Percentiles rank a stretch among this genome's conserved stretches.
phyloP scores from a whole-genome alignment of 805 yeast species.

The Myxozyma geophila region DNA sequence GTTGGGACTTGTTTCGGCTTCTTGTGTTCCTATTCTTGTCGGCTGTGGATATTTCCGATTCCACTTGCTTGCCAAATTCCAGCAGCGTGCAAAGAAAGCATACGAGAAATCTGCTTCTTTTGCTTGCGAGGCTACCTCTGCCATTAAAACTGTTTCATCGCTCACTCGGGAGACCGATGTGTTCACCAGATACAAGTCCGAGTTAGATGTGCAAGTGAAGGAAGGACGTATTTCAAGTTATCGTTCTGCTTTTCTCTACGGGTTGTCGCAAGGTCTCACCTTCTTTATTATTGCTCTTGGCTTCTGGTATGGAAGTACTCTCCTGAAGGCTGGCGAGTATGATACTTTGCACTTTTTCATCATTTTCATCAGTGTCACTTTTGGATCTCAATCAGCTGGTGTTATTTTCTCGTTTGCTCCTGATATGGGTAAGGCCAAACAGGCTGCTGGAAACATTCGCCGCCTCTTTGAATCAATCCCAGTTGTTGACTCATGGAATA shows the following conservation, averaged over 20 bases:
- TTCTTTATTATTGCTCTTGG: conserved; percentile 50
- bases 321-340: conserved; percentile 42
- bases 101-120: conserved; percentile 48
- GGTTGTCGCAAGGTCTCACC: conserved; percentile 47
- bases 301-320: conserved; percentile 51
- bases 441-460: conserved; percentile 46
- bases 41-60: conserved; percentile 50
- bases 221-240: conserved; percentile 44
- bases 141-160: conserved; percentile 51
- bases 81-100: conserved; percentile 46
- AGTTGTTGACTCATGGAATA: conserved; percentile 44
- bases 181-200: conserved; percentile 38
- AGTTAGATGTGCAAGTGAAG: conserved; percentile 24
- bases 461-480: conserved; percentile 45
- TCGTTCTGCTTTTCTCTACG: conserved; percentile 45
- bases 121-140: conserved; percentile 49
- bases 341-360: conserved; percentile 46
- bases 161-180: conserved; percentile 51
- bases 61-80: conserved; percentile 43
- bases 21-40: conserved; percentile 43
- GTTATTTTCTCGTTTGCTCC: conserved; percentile 50
- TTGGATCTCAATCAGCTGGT: conserved; percentile 53
- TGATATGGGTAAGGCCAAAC: conserved; percentile 51
- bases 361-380: conserved; percentile 47
- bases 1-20: conserved; percentile 49